Evolutionary conservation across 2,329 filamentous ascomycete species (phyloP).

Genomic region (Fusarium pilosicola): DNA sequence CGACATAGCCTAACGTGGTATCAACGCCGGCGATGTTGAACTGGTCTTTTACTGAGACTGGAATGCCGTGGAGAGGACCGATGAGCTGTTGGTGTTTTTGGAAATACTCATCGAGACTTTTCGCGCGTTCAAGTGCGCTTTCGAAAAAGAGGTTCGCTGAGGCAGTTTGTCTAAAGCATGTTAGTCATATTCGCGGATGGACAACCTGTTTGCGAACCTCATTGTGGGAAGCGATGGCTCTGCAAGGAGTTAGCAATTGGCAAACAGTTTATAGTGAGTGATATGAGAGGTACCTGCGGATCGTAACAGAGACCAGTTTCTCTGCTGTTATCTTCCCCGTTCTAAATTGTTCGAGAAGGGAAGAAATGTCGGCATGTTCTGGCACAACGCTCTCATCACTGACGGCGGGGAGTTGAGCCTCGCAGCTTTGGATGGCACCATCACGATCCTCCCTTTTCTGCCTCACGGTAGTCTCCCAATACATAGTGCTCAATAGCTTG

Average conservation of each 20-base stretch:
- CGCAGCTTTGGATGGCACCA: not conserved
- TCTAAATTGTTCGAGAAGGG: not conserved
- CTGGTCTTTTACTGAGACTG: not conserved
- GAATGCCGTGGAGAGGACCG: not conserved
- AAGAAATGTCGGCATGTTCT: not conserved
- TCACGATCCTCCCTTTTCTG: not conserved
- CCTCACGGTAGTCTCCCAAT: not conserved
- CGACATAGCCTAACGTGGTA: not conserved
- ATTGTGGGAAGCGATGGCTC: not conserved
- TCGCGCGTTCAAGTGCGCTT: not conserved
- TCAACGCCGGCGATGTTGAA: not conserved
- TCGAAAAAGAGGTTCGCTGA: not conserved
- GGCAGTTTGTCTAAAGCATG: not conserved
- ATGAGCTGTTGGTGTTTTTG: not conserved
- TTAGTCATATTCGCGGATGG: not conserved
- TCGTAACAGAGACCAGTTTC: not conserved
- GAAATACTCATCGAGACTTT: not conserved
- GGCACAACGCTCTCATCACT: not conserved
- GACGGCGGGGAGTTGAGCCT: not conserved
- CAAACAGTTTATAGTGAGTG: fast-evolving
- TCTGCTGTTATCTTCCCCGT: not conserved
- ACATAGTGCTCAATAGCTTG: fast-evolving
- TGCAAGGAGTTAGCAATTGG: not conserved
- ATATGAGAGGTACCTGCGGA: not conserved
- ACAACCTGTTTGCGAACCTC: not conserved